These are phyloP conservation scores for Metschnikowia lunata DNA, from an alignment of 805 yeast species.

Conservation along the genomic window DNA sequence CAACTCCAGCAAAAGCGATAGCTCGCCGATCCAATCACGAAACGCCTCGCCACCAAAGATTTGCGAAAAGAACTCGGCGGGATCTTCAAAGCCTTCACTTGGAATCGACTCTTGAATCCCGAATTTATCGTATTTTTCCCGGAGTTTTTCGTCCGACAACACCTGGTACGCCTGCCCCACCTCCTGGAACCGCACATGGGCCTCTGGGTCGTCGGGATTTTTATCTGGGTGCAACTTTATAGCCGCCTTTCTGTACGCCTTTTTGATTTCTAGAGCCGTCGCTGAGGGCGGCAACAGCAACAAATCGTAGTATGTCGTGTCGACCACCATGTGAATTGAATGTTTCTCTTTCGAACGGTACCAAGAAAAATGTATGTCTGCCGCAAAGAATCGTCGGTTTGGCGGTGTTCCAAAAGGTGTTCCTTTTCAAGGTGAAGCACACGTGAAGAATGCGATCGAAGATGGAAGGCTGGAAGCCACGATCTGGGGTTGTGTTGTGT, in stretches of 20 bases:
- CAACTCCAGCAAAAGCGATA: conserved; percentile 44
- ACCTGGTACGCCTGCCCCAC: conserved; percentile 76
- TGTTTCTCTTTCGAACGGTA: not conserved
- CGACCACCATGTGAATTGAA: conserved; percentile 36
- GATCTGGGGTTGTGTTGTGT: not conserved
- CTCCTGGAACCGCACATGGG: conserved; percentile 43
- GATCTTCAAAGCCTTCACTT: conserved; percentile 67
- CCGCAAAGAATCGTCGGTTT: no score
- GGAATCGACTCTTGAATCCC: conserved; percentile 74
- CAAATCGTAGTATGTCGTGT: conserved; percentile 40
- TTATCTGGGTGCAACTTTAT: conserved; percentile 68
- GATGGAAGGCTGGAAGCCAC: no score
- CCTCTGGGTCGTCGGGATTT: conserved; percentile 42
- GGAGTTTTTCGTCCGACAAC: conserved; percentile 56
- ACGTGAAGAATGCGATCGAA: no score
- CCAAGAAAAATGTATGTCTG: not conserved
- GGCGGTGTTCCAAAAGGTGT: not conserved
- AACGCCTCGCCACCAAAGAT: conserved; percentile 91
- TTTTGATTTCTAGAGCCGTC: conserved; percentile 41
- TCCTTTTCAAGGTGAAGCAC: no score
- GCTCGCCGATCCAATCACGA: conserved; percentile 47
- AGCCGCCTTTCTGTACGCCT: conserved; percentile 70
- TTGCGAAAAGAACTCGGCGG: conserved; percentile 58
- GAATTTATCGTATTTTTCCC: conserved; percentile 66
- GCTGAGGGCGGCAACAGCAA: conserved; percentile 32